Evolutionary conservation across 2,329 filamentous ascomycete species (phyloP), one percentile per base, ranked within the genome.

Genomic region (Colletotrichum euphorbiae): DNA sequence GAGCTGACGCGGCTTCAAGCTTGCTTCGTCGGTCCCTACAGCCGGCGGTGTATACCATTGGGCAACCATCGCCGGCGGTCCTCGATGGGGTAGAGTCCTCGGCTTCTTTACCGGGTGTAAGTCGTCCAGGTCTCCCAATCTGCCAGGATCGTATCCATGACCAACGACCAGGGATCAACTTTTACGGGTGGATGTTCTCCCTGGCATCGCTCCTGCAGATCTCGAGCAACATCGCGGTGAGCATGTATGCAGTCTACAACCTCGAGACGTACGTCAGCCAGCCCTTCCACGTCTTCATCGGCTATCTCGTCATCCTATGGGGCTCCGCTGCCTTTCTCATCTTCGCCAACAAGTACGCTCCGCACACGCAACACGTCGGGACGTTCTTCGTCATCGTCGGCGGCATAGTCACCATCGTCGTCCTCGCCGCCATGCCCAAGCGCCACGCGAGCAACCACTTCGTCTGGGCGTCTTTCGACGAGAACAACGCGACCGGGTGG

Each of bases 171-270:
- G 83, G 81, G 79, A 78, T 83, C 70, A 88, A 88, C 74, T 87
- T 86, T 72, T 85, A 84, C 69, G 86, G 83, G 13, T 90, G 89
- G 89, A 84, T 90, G 70, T 88, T 90, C 66, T 87, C 86, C 69
- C 81, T 88, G 6, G 86, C 87, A 4, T 86, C 87, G 2, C 85
- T 90, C 73, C 79, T 84, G 15, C 82, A 84, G 64, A 88, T 90
- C 66, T 81, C 87, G 4, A 84, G 83, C 69, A 89, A 90, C 73
- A 83, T 89, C 71, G 77, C 84, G 12, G 84, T 90, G 17, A 84
- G 86, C 72, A 86, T 90, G 83, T 90, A 90, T 74, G 81, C 82
- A 6, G 76, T 87, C 31, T 89, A 87, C 77, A 85, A 90, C 73
- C 81, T 83, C 1, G 83, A 78, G 68, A 75, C 77, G 6, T 88